A percentile compares a stretch with the other conserved stretches of the same genome.
phyloP scores from a whole-genome alignment of 2,329 filamentous ascomycete genomes.

The Ophiostoma sp. region DNA sequence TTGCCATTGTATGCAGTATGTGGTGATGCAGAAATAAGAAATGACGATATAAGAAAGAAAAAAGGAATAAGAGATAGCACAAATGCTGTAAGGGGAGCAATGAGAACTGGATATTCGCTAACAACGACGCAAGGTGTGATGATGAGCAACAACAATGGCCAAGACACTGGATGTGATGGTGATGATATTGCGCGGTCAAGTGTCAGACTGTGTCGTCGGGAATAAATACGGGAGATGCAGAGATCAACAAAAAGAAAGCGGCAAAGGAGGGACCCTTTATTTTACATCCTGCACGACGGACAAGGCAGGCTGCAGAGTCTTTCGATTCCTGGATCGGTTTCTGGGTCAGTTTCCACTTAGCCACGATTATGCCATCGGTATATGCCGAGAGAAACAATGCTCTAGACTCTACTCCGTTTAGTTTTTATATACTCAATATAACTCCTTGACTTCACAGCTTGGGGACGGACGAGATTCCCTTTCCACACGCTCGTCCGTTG shows the following conservation, averaged over 20 bases:
- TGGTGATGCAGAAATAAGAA: not conserved
- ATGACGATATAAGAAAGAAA: not conserved
- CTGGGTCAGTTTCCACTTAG: not conserved
- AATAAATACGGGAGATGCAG: not conserved
- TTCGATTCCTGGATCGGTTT: not conserved
- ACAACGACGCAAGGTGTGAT: no score
- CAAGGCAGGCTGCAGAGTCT: not conserved
- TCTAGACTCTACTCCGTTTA: not conserved
- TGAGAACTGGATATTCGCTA: not conserved
- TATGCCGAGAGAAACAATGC: not conserved
- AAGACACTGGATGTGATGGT: not conserved
- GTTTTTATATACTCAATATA: not conserved
- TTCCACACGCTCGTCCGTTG: not conserved
- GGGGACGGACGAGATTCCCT: not conserved
- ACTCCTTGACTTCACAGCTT: not conserved
- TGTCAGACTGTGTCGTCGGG: not conserved
- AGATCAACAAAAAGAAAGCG: not conserved
- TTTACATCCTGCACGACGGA: not conserved
- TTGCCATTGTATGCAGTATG: slow-evolving; percentile 13
- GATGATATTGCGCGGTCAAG: not conserved
- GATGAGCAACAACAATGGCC: not conserved
- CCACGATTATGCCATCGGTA: slow-evolving; percentile 5
- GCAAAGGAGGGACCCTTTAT: slow-evolving; percentile 1
- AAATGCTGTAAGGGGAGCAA: not conserved
- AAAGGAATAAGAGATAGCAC: no score